A percentile compares a stretch with the other conserved stretches of the same genome.
Conservation (phyloP, 139 green algal genomes). For the Eudorina sp. region DNA sequence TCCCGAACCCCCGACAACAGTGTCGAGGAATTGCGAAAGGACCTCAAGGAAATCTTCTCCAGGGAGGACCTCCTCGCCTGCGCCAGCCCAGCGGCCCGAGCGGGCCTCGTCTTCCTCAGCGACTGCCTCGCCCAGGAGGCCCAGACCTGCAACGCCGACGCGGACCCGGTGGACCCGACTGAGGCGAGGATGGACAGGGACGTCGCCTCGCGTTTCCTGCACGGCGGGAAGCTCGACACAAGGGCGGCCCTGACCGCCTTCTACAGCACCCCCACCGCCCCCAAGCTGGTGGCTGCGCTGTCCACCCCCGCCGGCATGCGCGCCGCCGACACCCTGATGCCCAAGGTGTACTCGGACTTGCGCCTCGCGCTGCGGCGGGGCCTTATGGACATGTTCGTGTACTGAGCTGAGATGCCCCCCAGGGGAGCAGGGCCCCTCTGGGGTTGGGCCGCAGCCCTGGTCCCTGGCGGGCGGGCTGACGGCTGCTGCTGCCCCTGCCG, state of each 20-base stretch:
- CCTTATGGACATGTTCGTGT: conserved; percentile 11
- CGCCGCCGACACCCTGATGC: neutral
- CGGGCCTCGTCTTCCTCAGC: conserved; percentile 9
- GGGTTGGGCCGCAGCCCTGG: too few species aligned
- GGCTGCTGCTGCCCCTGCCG: too few species aligned
- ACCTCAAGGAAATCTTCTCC: neutral
- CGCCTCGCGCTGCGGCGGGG: neutral
- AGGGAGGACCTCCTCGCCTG: neutral
- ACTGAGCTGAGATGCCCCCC: too few species aligned
- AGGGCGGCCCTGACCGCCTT: neutral
- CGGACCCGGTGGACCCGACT: neutral
- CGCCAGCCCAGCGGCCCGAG: neutral
- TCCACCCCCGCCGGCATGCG: too few species aligned
- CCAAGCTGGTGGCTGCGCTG: neutral
- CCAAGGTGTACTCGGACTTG: conserved; percentile 4
- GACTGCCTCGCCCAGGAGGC: neutral
- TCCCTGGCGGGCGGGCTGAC: too few species aligned
- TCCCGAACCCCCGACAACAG: too few species aligned
- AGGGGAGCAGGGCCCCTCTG: too few species aligned
- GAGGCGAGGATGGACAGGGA: too few species aligned
- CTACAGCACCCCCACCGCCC: neutral
- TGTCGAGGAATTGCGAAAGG: too few species aligned
- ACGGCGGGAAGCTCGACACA: neutral
- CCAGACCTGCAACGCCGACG: too few species aligned
- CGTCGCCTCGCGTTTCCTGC: neutral